These are phyloP conservation scores for Camellia lanceoleosa DNA, from an alignment of 148 eudicot species.

Conservation along the genomic window DNA sequence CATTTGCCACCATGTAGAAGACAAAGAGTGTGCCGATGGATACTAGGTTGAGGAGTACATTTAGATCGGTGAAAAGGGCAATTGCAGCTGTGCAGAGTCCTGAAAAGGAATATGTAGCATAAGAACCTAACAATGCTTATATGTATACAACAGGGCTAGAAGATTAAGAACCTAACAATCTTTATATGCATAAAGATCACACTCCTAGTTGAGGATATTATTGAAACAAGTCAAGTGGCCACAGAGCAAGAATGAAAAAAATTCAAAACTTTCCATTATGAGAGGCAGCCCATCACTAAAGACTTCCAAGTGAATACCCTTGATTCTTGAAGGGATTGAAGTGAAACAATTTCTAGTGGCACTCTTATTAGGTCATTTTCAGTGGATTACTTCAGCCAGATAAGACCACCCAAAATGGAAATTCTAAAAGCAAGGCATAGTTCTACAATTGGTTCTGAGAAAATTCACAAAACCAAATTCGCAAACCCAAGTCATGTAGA, in stretches of 20 bases:
- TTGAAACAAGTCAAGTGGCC: not conserved
- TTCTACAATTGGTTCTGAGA: not conserved
- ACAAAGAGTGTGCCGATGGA: constrained; percentile 90
- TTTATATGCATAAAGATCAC: not conserved
- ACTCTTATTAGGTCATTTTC: constrained; percentile 5
- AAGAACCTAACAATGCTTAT: no score
- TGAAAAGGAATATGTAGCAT: constrained; percentile 27
- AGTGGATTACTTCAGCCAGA: constrained; percentile 6
- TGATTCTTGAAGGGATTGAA: not conserved
- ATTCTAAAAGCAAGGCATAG: not conserved
- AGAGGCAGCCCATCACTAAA: not conserved
- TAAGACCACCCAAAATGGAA: not conserved
- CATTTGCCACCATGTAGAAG: constrained; percentile 92
- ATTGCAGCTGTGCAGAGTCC: constrained; percentile 78
- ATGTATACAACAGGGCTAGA: not conserved
- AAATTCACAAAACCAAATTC: not conserved
- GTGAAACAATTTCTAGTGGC: constrained; percentile 3
- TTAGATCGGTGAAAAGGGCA: constrained; percentile 77
- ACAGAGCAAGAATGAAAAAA: not conserved
- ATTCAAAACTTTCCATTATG: not conserved
- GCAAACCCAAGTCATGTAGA: not conserved
- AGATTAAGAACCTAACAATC: constrained; percentile 6
- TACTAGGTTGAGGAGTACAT: constrained; percentile 72
- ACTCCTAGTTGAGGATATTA: not conserved
- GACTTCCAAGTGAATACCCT: not conserved